These are phyloP conservation scores for Piper longum DNA, from an alignment of 164 flowering plant genomes.

Conservation along the genomic window DNA sequence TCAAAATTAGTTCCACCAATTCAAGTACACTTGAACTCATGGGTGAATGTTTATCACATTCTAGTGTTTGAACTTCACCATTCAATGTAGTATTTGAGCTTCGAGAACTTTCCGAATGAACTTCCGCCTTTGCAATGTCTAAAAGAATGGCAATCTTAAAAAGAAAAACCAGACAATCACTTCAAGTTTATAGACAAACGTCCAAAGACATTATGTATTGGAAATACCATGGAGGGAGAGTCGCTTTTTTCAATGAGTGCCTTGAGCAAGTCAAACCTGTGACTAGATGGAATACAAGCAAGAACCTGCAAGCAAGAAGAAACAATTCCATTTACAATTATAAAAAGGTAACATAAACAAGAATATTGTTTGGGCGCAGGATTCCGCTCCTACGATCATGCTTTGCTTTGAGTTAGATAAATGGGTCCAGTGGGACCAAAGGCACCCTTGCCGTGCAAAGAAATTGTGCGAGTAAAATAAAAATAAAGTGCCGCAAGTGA, in stretches of 20 bases:
- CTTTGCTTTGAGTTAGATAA: no score
- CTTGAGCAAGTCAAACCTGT: slow-evolving; percentile 53
- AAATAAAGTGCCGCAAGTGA: no score
- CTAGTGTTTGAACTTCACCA: slow-evolving; percentile 8
- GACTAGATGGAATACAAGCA: slow-evolving; percentile 48
- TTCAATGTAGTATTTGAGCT: slow-evolving; percentile 3
- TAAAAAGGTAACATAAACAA: not conserved
- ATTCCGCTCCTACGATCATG: not conserved
- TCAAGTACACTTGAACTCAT: slow-evolving; percentile 40
- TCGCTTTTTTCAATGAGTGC: slow-evolving; percentile 39
- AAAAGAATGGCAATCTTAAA: slow-evolving; percentile 64
- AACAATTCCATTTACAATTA: not conserved
- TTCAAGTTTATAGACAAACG: slow-evolving; percentile 4
- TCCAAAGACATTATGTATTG: not conserved
- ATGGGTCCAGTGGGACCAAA: no score
- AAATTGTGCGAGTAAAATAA: no score
- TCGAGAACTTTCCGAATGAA: slow-evolving; percentile 21
- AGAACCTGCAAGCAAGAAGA: slow-evolving; percentile 40
- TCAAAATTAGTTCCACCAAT: slow-evolving; percentile 56
- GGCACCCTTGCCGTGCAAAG: no score
- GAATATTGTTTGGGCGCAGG: not conserved
- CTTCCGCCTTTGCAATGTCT: slow-evolving; percentile 45
- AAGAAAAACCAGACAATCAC: slow-evolving; percentile 4
- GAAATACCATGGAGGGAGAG: slow-evolving; percentile 69
- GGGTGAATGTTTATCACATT: slow-evolving; percentile 8